Conservation (phyloP, 768 basidiomycete genomes). For the Scleroderma bovista region DNA sequence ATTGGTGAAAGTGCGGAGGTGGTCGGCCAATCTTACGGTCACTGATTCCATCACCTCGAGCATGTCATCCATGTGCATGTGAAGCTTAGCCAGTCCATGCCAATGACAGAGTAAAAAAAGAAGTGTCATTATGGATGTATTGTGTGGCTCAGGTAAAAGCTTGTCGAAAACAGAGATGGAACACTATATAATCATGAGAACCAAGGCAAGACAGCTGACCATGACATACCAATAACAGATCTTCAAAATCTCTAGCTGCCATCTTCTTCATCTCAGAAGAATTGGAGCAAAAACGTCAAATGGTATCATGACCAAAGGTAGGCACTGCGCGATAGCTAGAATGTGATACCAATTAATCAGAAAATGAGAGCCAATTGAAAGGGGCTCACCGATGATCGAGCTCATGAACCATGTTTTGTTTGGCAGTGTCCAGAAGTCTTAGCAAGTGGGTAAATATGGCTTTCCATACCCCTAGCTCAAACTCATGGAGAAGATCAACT, state of each 20-base stretch:
- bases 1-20: conserved; percentile 18
- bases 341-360: too few species aligned
- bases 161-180: too few species aligned
- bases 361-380: too few species aligned
- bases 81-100: not conserved
- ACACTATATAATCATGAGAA: too few species aligned
- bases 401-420: too few species aligned
- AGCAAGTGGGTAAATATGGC: conserved; percentile 18
- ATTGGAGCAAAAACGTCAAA: conserved; percentile 25
- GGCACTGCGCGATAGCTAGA: not conserved
- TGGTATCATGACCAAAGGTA: not conserved
- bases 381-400: too few species aligned
- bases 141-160: too few species aligned
- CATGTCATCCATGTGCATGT: conserved; percentile 1
- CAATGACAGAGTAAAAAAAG: not conserved
- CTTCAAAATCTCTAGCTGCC: conserved; percentile 35
- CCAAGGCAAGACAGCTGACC: not conserved
- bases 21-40: conserved; percentile 11
- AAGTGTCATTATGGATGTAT: not conserved
- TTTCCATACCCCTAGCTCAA: conserved; percentile 24
- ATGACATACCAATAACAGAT: conserved; percentile 28
- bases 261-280: conserved; percentile 30
- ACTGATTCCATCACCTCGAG: not conserved
- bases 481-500: conserved; percentile 20
- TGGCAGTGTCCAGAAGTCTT: conserved; percentile 6